Evolutionary conservation across 805 yeast genomes (phyloP), one percentile per base, ranked within the genome.

Genomic region (Starmerella potacharoeniae): DNA sequence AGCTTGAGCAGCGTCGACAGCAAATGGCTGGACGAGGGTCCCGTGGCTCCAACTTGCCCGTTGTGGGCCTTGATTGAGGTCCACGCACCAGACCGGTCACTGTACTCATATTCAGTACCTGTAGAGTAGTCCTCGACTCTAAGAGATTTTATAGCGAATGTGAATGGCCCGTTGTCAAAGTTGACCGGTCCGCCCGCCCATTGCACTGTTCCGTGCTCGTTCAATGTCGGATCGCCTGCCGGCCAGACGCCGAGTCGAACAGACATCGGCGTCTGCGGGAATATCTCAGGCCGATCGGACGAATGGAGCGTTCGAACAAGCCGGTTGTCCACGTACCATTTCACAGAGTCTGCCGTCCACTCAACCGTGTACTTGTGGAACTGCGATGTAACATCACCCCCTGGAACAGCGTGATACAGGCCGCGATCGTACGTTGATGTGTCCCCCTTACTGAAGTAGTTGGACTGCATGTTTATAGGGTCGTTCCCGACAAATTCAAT

Each of bases 241-340:
- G 78, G 76, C 80, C 80, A 75, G n/a, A 72, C 54, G 6, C 79
- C 79, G 30, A 75, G 68, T 66, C 84, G 87, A 48, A 89, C 71
- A 65, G 84, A 74, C 51, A 89, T 86, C 49, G 97, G 97, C n/a
- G 88, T 73, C 71, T 89, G 95, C 44, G 97, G 97, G 69, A 78
- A 90, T 5, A 95, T 95, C 56, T 79, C 76, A 7, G 56, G 55
- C 10, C 44, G 22, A 16, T 78, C 66, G 28, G 82, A 72, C 55
- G 79, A 74, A 10, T 65, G 44, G 53, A 90, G 71, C 1, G 85
- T 77, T 73, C 97, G 80, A 9, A 86, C 80, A 0, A 75, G 73
- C 7, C 60, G 65, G 33, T 91, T 95, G 64, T 90, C 95, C 30
- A 87, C 62, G 55, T 77, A 78, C 89, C 95, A 90, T 8, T 77